A percentile compares a stretch with the other conserved stretches of the same genome.
phyloP scores from a whole-genome alignment of 2,329 filamentous ascomycete species.

The Neonectria punicea region DNA sequence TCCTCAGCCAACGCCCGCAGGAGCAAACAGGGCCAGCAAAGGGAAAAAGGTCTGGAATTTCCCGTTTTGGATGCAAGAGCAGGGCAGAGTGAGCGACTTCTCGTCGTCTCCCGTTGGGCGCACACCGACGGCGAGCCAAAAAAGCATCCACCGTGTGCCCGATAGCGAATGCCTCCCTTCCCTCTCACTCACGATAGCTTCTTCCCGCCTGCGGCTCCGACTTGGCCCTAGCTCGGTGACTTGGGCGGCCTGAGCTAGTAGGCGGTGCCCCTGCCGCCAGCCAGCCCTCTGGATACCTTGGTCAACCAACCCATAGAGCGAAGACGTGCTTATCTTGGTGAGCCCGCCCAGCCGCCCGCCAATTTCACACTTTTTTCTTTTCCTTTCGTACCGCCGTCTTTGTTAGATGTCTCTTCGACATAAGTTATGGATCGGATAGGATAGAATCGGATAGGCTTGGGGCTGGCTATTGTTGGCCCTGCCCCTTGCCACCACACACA shows the following conservation, averaged over 20 bases:
- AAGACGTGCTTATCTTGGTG: constrained; percentile 17
- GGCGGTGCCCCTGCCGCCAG: constrained; percentile 18
- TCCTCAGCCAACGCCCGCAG: constrained; percentile 1
- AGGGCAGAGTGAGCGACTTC: constrained; percentile 16
- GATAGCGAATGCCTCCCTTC: constrained; percentile 29
- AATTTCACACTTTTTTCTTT: too few species aligned
- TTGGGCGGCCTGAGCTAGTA: constrained; percentile 13
- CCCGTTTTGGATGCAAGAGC: background rate
- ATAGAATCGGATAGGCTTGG: background rate
- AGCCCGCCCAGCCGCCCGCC: constrained; percentile 22
- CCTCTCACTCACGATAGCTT: constrained; percentile 26
- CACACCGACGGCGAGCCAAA: constrained; percentile 23
- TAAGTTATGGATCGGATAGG: background rate
- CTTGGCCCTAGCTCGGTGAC: constrained; percentile 15
- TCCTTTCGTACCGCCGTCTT: background rate
- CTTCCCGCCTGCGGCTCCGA: constrained; percentile 12
- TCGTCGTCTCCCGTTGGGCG: constrained; percentile 28
- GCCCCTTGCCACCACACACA: background rate
- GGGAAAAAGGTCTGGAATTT: constrained; percentile 13
- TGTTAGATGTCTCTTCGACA: constrained; percentile 23
- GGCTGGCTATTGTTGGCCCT: constrained; percentile 2
- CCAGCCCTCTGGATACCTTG: constrained; percentile 16
- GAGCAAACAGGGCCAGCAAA: constrained; percentile 12
- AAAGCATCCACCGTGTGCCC: constrained; percentile 17
- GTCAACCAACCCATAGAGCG: constrained; percentile 4